Evolutionary conservation across 2,329 filamentous ascomycete species (phyloP).

Genomic region (Coniella vitis): DNA sequence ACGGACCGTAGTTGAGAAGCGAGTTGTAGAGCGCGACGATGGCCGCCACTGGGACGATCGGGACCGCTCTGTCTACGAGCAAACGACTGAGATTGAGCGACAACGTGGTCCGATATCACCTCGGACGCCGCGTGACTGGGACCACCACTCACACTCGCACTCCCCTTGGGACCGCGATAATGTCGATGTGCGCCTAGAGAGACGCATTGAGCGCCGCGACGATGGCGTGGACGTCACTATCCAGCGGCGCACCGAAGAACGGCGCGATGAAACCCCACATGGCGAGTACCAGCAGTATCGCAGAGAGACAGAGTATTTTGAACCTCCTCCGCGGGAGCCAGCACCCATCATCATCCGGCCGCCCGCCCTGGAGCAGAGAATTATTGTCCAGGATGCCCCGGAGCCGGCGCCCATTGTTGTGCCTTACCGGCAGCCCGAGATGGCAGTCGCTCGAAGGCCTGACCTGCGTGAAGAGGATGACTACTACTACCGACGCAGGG

Average conservation of each 20-base stretch:
- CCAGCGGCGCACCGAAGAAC: conserved; percentile 47
- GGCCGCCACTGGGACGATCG: conserved; percentile 30
- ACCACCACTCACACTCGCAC: conserved; percentile 26
- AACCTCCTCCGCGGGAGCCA: conserved; percentile 36
- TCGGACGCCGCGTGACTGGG: conserved; percentile 25
- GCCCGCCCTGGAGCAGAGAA: conserved; percentile 49
- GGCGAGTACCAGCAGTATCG: conserved; percentile 52
- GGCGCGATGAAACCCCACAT: conserved; percentile 36
- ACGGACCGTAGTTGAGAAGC: conserved; percentile 27
- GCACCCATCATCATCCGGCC: conserved; percentile 51
- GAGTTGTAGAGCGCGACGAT: conserved; percentile 27
- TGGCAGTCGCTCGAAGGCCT: conserved; percentile 25
- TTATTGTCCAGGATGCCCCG: conserved; percentile 53
- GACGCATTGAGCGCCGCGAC: conserved; percentile 33
- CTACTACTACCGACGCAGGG: conserved; percentile 44
- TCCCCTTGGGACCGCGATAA: conserved; percentile 30
- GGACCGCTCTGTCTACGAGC: conserved; percentile 36
- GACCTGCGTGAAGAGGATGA: conserved; percentile 38
- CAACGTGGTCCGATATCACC: conserved; percentile 23
- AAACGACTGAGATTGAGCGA: conserved; percentile 34
- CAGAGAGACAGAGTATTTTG: conserved; percentile 57
- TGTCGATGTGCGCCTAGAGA: conserved; percentile 36
- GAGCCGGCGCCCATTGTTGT: conserved; percentile 45
- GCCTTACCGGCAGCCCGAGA: conserved; percentile 35
- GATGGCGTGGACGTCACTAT: conserved; percentile 45